These are phyloP conservation scores for Setomelanomma holmii DNA, from an alignment of 2,329 filamentous ascomycete genomes.

Conservation along the genomic window DNA sequence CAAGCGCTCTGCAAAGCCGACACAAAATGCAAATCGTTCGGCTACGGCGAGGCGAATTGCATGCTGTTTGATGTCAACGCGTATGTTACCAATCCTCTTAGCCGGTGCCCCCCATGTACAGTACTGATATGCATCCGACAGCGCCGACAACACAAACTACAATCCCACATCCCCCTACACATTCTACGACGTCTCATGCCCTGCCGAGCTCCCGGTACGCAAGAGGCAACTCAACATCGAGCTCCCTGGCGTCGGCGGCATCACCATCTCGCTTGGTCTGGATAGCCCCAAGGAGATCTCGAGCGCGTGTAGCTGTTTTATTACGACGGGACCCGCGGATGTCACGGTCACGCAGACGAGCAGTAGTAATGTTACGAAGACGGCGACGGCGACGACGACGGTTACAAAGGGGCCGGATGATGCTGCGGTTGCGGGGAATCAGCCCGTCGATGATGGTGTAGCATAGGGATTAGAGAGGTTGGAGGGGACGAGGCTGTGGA, in stretches of 20 bases:
- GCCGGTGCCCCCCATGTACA: too few relatives aligned
- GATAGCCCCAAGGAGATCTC: slow-evolving; percentile 23
- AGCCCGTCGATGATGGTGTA: background rate
- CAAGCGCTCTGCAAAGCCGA: slow-evolving; percentile 41
- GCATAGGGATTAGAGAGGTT: too few relatives aligned
- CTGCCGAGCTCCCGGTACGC: slow-evolving; percentile 35
- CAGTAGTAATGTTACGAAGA: slow-evolving; percentile 23
- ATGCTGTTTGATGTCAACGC: slow-evolving; percentile 41
- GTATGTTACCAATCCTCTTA: slow-evolving; percentile 27
- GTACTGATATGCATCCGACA: slow-evolving; percentile 13
- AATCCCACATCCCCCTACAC: slow-evolving; percentile 45
- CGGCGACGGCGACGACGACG: slow-evolving; percentile 30
- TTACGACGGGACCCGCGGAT: slow-evolving; percentile 31
- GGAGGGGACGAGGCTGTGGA: too few relatives aligned
- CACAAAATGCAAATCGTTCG: slow-evolving; percentile 39
- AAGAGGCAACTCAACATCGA: slow-evolving; percentile 33
- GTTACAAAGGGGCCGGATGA: slow-evolving; percentile 19
- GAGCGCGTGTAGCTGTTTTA: slow-evolving; percentile 42
- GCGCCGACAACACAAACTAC: slow-evolving; percentile 40
- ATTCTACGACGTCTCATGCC: slow-evolving; percentile 40
- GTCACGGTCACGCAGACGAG: slow-evolving; percentile 34
- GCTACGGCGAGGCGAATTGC: slow-evolving; percentile 44
- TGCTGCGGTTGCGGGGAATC: background rate
- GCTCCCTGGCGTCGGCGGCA: slow-evolving; percentile 10
- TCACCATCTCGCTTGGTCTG: slow-evolving; percentile 36